Base-by-base conservation (phyloP, 176 grass and related monocot genomes). In the Paspalum notatum region DNA sequence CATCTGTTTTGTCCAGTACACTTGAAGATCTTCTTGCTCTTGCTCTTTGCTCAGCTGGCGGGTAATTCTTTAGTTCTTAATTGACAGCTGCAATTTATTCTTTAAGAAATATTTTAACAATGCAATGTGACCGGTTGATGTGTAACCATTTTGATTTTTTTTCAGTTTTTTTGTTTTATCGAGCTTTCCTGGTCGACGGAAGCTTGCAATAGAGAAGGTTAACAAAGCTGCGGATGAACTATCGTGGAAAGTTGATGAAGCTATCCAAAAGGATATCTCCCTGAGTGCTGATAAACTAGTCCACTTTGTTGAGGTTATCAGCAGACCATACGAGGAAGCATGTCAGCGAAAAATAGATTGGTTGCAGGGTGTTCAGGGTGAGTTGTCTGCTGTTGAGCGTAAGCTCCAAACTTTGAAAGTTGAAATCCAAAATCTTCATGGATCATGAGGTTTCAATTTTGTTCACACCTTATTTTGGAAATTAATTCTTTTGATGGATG, bases 21-120 rank as follows among this genome's bases (percentile, higher is more conserved):
- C 46, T 93, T 22, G 96, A 99, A 81, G 96, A 99, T 87, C 96
- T 99, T 83, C 90, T 99, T 84, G 96, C 96, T 85, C 92, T 99
- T 84, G 89, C 85, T 27, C 88, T 93, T 80, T 95, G 93, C 70
- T 99, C 96, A 41, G 88, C 92, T 85, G 92, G 86, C 71, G 93
- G 96, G 96, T 99, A 93, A 95, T 78, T 85, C n/a, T 26, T 64
- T 77, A 5, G 75, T 70, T 37, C 51, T 64, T 80, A 5, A 78
- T 70, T 37, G 59, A 86, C 77, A 77, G 51, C 24, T 85, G 42
- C 12, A 71, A 50, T 51, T 38, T 5, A 68, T 32, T 57, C 32
- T 59, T 42, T 51, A 52, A 16, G 5, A 63, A 64, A 32, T 70
- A 20, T 27, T 54, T 78, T 77, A 26, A n/a, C 41, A 69, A 65